Evolutionary conservation across 2,329 filamentous ascomycete species (phyloP), one percentile per base, ranked within the genome.

Genomic region (Mycosphaerelloides madeirae): DNA sequence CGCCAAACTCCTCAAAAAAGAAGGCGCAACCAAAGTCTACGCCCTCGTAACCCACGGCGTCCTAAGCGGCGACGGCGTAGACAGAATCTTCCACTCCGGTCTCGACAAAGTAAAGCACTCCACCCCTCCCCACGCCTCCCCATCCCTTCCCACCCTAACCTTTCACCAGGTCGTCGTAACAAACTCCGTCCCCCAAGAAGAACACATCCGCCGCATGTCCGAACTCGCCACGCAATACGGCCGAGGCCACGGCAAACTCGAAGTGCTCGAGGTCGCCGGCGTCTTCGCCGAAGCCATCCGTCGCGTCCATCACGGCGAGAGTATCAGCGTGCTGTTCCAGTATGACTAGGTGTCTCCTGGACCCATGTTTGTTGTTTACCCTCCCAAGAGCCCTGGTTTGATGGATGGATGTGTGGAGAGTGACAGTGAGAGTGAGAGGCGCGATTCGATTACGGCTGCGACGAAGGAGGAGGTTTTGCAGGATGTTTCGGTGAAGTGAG

Each of bases 281-380:
- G 83, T 96, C 46, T 96, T 97, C 65, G 90, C 87, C 48, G 91
- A 97, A 77, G 81, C 93, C 39, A 96, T 97, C 58, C 85, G 93
- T 52, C 82, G 93, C 52, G 91, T 97, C 47, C 93, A 98, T 69
- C 90, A 97, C 67, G 93, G 93, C 60, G 93, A 98, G 73, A 95
- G 88, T 62, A 95, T 98, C 70, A 95, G 89, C 65, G 87, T 93
- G 49, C 77, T 98, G 40, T 98, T 98, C 69, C 84, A 89, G 64
- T 85, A 87, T 68, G 84, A 87, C 65, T 89, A 66, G 48, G 45
- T 46, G 41, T 46, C 46, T 36, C 38, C 37, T 31, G 43, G 29
- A 28, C 33, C 40, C 9, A 25, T 25, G 22, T 25, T 25, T 9
- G 22, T 9, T 25, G 9, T 25, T 25, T 6, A 5, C 9, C 22